Conservation (phyloP, 176 grass and related monocot species). For the Musa troglodytarum region DNA sequence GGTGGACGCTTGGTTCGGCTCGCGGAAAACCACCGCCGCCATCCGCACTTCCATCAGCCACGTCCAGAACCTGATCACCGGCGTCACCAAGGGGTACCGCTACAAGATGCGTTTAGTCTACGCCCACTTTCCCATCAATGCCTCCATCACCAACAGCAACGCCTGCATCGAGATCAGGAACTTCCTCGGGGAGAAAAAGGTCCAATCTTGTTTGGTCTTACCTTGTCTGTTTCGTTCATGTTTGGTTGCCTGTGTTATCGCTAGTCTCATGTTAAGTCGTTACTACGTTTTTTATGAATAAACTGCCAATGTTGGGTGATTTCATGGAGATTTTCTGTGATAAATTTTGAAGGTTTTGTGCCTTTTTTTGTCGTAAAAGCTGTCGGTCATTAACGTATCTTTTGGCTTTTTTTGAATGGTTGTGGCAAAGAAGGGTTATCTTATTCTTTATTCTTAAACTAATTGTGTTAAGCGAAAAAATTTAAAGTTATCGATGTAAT, state of each 20-base stretch:
- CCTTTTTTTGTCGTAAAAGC: no score
- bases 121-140: conserved; percentile 92
- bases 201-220: background rate
- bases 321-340: no score
- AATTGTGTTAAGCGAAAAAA: no score
- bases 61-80: conserved; percentile 84
- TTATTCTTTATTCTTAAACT: no score
- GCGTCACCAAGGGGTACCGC: conserved; percentile 69
- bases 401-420: no score
- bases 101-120: conserved; percentile 95
- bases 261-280: no score
- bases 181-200: conserved; percentile 93
- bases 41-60: conserved; percentile 93
- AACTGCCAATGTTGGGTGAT: no score
- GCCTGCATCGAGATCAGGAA: conserved; percentile 78
- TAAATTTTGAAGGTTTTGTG: no score
- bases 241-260: background rate
- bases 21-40: conserved; percentile 76
- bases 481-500: no score
- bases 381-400: no score
- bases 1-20: conserved; percentile 94
- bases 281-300: no score
- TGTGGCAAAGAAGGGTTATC: no score
- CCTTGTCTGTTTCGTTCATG: background rate
- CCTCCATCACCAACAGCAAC: conserved; percentile 60